Evolutionary conservation across 2,329 filamentous ascomycete genomes (phyloP).

Genomic region (Fusarium haematococcum): DNA sequence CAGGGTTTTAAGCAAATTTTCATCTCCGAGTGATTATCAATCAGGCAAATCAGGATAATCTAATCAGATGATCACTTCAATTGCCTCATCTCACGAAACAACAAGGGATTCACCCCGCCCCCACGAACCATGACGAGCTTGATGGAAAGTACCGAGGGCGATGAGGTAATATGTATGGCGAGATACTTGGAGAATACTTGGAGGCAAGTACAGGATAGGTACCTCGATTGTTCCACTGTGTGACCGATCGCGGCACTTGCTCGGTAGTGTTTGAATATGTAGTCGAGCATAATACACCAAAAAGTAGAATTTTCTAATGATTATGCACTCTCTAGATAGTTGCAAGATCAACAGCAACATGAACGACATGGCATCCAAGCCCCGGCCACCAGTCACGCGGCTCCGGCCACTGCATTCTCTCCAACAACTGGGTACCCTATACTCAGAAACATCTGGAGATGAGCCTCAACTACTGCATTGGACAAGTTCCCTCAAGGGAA

Average conservation of each 20-base stretch:
- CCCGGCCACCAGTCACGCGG: conserved; percentile 19
- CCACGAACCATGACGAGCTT: neutral
- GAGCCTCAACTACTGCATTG: neutral
- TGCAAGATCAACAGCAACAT: conserved; percentile 2
- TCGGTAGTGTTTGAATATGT: neutral
- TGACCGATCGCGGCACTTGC: neutral
- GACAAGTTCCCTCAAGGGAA: neutral
- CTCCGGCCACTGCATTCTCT: conserved; percentile 22
- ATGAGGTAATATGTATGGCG: neutral
- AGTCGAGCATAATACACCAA: neutral
- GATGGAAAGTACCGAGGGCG: neutral
- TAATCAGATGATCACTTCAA: neutral
- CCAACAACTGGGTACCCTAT: neutral
- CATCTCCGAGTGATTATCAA: neutral
- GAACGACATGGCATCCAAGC: neutral
- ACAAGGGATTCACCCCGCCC: neutral
- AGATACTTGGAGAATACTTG: neutral
- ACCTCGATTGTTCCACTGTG: neutral
- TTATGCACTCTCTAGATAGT: neutral
- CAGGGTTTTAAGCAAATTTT: neutral
- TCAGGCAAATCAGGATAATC: neutral
- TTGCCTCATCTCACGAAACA: neutral
- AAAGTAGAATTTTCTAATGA: neutral
- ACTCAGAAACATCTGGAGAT: neutral
- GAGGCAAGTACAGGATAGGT: neutral